Conservation (phyloP, 257 asterid genomes). For the Gentiana straminea region DNA sequence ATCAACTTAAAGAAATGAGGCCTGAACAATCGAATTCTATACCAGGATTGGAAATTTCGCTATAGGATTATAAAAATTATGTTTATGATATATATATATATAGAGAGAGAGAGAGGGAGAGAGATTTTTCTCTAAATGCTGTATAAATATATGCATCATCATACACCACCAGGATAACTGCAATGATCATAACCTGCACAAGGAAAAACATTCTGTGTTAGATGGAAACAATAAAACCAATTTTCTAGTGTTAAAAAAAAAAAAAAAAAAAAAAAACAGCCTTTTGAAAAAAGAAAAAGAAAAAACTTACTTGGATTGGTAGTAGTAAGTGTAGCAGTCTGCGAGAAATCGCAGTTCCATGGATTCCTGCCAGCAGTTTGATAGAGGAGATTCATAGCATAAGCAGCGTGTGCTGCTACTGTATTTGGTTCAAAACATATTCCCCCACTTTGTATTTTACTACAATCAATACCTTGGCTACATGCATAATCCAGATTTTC, state of each 20-base stretch:
- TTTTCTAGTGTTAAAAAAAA: too few relatives aligned
- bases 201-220: neutral
- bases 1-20: too few relatives aligned
- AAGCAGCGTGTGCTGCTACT: slow-evolving; percentile 59
- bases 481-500: slow-evolving; percentile 68
- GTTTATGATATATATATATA: neutral
- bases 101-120: too few relatives aligned
- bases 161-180: slow-evolving; percentile 39
- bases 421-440: slow-evolving; percentile 62
- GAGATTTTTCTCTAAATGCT: neutral
- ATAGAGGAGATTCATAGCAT: slow-evolving; percentile 70
- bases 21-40: neutral
- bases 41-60: slow-evolving; percentile 1
- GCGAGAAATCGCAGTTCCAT: slow-evolving; percentile 65
- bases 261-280: too few relatives aligned
- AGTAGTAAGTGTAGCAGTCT: slow-evolving; percentile 46
- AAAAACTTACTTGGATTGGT: slow-evolving; percentile 59
- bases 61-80: neutral
- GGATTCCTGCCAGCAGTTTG: slow-evolving; percentile 77
- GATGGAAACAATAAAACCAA: too few relatives aligned
- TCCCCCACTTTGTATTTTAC: slow-evolving; percentile 67
- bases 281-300: neutral
- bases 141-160: slow-evolving; percentile 13
- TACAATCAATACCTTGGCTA: slow-evolving; percentile 58
- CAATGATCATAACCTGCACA: slow-evolving; percentile 58